phyloP scores from a whole-genome alignment of 176 grass and related monocot species.

The Phragmites australis region DNA sequence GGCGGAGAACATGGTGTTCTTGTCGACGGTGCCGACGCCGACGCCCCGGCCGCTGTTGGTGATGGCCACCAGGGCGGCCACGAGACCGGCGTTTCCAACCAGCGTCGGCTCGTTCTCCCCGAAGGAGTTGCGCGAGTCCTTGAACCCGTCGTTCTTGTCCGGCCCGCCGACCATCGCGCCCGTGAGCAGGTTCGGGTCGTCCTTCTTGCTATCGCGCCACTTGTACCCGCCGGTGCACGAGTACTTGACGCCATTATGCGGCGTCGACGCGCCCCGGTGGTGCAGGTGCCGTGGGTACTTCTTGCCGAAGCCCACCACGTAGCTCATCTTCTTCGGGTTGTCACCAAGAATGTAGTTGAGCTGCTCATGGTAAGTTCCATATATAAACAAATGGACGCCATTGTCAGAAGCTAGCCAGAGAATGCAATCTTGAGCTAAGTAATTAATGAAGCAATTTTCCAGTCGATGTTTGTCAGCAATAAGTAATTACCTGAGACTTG shows the following conservation, averaged over 20 bases:
- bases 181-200: conserved; percentile 69
- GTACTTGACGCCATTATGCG: conserved; percentile 71
- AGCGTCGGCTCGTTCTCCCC: conserved; percentile 83
- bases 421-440: background rate
- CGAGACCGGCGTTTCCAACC: conserved; percentile 80
- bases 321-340: conserved; percentile 94
- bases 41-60: conserved; percentile 56
- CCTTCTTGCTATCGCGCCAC: conserved; percentile 64
- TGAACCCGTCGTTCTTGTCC: conserved; percentile 65
- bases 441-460: background rate
- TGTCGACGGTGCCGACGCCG: conserved; percentile 70
- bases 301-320: conserved; percentile 80
- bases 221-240: conserved; percentile 75
- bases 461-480: background rate
- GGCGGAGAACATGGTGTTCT: conserved; percentile 93
- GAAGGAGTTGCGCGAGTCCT: conserved; percentile 56
- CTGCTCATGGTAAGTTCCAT: conserved; percentile 24
- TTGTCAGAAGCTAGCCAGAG: background rate
- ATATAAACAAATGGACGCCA: background rate
- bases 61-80: conserved; percentile 74
- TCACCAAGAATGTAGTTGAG: conserved; percentile 80
- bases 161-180: conserved; percentile 96
- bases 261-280: conserved; percentile 87
- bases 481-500: conserved; percentile 62
- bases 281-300: conserved; percentile 79